Evolutionary conservation across 1,284 basidiomycete species (phyloP).

Genomic region (Rhodotorula sp.): DNA sequence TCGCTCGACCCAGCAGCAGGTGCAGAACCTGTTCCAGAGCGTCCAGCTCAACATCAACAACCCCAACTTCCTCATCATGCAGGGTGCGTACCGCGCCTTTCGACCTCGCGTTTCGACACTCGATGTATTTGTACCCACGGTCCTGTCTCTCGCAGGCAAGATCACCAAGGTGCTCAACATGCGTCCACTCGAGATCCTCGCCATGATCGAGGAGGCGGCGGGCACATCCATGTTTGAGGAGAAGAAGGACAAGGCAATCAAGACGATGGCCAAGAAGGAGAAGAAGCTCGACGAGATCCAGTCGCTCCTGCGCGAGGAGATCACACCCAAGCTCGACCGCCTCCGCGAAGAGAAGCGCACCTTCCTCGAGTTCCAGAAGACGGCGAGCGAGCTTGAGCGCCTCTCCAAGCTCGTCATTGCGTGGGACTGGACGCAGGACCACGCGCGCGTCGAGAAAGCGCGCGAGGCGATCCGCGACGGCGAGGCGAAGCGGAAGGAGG

Average conservation of each 20-base stretch:
- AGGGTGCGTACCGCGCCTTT: conserved; percentile 63
- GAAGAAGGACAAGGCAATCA: conserved; percentile 93
- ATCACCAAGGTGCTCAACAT: conserved; percentile 85
- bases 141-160: conserved; percentile 43
- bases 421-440: conserved; percentile 78
- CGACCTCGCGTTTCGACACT: background rate
- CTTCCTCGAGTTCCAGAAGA: conserved; percentile 89
- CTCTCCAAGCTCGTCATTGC: conserved; percentile 81
- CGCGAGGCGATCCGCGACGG: conserved; percentile 53
- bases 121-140: background rate
- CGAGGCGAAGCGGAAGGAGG: conserved; percentile 55
- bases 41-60: conserved; percentile 99
- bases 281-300: conserved; percentile 92
- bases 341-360: conserved; percentile 86
- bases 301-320: conserved; percentile 79
- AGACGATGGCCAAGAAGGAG: conserved; percentile 97
- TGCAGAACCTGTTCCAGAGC: conserved; percentile 93
- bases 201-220: conserved; percentile 98
- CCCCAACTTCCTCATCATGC: conserved; percentile 99
- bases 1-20: conserved; percentile 81
- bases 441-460: conserved; percentile 53
- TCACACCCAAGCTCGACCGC: conserved; percentile 90
- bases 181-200: conserved; percentile 95
- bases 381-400: conserved; percentile 84
- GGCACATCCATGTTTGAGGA: conserved; percentile 99